Evolutionary conservation across 768 basidiomycete genomes (phyloP).

Genomic region (Dictyophora rubrovolvata): DNA sequence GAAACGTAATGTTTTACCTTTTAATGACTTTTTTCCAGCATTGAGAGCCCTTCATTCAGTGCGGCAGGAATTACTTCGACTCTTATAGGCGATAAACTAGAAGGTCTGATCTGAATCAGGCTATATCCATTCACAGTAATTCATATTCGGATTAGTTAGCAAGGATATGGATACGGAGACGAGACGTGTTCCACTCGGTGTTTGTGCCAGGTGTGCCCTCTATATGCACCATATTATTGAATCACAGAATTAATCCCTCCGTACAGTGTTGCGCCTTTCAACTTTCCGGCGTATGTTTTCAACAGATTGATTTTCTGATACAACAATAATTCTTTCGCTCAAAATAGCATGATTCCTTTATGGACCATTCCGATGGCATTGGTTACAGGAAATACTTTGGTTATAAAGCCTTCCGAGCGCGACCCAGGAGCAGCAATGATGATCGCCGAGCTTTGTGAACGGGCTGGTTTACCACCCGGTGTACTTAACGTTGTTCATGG

Average conservation of each 20-base stretch:
- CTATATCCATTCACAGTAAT: too few relatives aligned
- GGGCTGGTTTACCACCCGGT: conserved; percentile 77
- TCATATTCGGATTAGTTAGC: conserved; percentile 37
- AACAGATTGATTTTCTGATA: neutral
- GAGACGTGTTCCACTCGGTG: conserved; percentile 75
- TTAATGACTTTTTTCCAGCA: neutral
- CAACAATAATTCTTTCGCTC: neutral
- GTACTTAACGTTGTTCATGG: conserved; percentile 92
- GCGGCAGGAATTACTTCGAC: conserved; percentile 74
- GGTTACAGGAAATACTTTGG: conserved; percentile 85
- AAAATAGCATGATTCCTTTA: conserved; percentile 80
- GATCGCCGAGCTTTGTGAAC: conserved; percentile 87
- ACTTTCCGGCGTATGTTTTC: conserved; percentile 71
- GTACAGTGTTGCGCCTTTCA: conserved; percentile 57
- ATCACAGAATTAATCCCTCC: neutral
- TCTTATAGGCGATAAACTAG: conserved; percentile 84
- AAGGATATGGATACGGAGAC: conserved; percentile 96
- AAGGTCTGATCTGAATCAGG: conserved; percentile 49
- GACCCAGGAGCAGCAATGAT: conserved; percentile 98
- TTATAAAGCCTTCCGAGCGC: conserved; percentile 93
- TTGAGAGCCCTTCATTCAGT: neutral
- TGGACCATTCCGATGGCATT: conserved; percentile 85
- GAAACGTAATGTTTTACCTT: conserved; percentile 32
- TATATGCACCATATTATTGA: neutral
- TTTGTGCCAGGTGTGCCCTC: conserved; percentile 39